Base-by-base conservation (phyloP, 768 basidiomycete species). In the Kwoniella europaea region DNA sequence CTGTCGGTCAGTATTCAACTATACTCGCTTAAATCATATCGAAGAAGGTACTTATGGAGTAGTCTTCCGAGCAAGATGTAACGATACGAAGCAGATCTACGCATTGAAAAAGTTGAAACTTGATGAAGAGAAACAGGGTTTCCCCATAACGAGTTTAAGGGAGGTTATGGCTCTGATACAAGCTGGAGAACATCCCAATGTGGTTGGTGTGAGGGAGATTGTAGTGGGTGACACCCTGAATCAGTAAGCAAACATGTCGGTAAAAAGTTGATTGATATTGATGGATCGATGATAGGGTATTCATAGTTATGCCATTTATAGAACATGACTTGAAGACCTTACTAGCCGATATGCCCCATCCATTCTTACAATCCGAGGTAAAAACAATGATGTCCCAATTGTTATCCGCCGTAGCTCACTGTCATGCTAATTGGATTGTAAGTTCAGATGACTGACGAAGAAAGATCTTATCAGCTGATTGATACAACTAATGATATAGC, bases 301-400 rank as follows among this genome's bases (percentile, higher is more conserved):
- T 95, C 84, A 95, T 99, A 74, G 97, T 98, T 44, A 97, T 97
- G 95, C 94, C 97, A 83, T 99, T 99, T 81, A 96, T 99, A 82
- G 97, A 99, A 84, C 97, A 99, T 84, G 97, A 99, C 83, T 90
- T 99, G 82, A 99, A 99, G 85, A 91, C 95, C 6, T 88, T 99
- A 63, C 88, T 99, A 68, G 92, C 91, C 27, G 86, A 93, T 71
- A 98, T 98, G 97, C 94, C 95, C 1, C 88, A 91, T 42, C 95
- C 97, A 2, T 99, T 99, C 86, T 86, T 98, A 52, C 94, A 96
- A 84, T 96, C 94, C 53, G 97, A 99, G 85, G 92, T 98, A 86
- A 99, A 99, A 86, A 99, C 97, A 0, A 86, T 99, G 64, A 90
- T 98, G 90, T 84, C 92, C 27, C 97, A 99, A 83, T 86, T 99